phyloP scores from a whole-genome alignment of 2,329 filamentous ascomycete genomes.

The Colletotrichum tofieldiae region DNA sequence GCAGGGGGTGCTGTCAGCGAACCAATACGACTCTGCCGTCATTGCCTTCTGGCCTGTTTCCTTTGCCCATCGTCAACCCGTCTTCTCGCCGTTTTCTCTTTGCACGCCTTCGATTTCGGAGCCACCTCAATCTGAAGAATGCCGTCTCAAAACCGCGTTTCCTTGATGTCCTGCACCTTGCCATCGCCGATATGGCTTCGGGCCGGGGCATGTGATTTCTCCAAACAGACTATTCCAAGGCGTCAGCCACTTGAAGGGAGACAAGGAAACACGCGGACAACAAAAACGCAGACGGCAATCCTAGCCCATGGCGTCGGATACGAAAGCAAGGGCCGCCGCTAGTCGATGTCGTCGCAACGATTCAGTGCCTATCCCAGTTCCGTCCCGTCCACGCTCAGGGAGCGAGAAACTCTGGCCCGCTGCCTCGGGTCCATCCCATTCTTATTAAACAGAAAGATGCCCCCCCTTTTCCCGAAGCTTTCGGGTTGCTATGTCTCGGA shows the following conservation, averaged over 20 bases:
- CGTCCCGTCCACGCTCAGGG: conserved; percentile 8
- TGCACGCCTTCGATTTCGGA: too few relatives aligned
- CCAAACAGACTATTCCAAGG: not conserved
- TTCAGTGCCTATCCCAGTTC: conserved; percentile 31
- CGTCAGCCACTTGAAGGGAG: conserved; percentile 15
- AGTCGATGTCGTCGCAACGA: conserved; percentile 33
- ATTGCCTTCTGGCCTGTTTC: not conserved
- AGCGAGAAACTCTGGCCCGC: not conserved
- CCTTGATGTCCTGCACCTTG: not conserved
- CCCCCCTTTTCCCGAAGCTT: not conserved
- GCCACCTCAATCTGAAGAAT: not conserved
- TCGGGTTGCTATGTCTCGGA: not conserved
- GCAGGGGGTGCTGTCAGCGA: conserved; percentile 1
- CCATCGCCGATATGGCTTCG: conserved; percentile 2
- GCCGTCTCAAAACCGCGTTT: not conserved
- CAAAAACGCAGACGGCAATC: conserved; percentile 16
- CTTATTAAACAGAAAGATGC: conserved; percentile 14
- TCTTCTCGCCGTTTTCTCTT: not conserved
- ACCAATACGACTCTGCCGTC: conserved; percentile 7
- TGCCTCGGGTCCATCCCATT: conserved; percentile 16
- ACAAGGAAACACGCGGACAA: conserved; percentile 16
- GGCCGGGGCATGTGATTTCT: not conserved
- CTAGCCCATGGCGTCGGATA: conserved; percentile 31
- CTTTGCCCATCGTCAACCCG: too few relatives aligned
- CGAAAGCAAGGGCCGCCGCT: conserved; percentile 29